Conservation (phyloP, 495 filamentous ascomycete species). For the Trichoderma virens region DNA sequence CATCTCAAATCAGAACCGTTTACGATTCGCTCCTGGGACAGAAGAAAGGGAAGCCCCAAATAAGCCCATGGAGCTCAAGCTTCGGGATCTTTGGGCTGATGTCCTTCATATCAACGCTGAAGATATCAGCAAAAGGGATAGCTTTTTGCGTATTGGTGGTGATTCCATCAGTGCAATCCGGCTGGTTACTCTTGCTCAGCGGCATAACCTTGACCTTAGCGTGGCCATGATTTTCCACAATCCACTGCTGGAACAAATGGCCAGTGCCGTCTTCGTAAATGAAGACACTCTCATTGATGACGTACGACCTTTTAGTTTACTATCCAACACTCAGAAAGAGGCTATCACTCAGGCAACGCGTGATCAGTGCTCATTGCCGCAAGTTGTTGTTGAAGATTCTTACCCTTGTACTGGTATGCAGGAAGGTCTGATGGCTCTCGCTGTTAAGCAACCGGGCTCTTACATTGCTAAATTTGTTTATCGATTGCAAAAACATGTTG, state of each 20-base stretch:
- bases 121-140: conserved; percentile 37
- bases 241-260: conserved; percentile 21
- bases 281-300: neutral
- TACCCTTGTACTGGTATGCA: conserved; percentile 54
- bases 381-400: conserved; percentile 39
- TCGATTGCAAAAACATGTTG: neutral
- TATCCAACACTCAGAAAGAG: neutral
- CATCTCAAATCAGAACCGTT: neutral
- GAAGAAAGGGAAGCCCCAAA: neutral
- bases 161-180: conserved; percentile 8
- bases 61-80: neutral
- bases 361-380: neutral
- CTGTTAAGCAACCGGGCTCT: neutral
- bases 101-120: neutral
- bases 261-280: neutral
- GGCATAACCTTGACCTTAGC: neutral
- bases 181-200: neutral
- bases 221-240: conserved; percentile 33
- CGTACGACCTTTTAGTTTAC: neutral
- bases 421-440: conserved; percentile 26
- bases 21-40: conserved; percentile 12
- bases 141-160: conserved; percentile 40
- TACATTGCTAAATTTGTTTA: neutral
- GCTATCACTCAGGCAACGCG: neutral
- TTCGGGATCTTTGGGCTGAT: neutral